These are phyloP conservation scores for Chrysosporium queenslandicum DNA, from an alignment of 2,329 filamentous ascomycete species.

Conservation along the genomic window DNA sequence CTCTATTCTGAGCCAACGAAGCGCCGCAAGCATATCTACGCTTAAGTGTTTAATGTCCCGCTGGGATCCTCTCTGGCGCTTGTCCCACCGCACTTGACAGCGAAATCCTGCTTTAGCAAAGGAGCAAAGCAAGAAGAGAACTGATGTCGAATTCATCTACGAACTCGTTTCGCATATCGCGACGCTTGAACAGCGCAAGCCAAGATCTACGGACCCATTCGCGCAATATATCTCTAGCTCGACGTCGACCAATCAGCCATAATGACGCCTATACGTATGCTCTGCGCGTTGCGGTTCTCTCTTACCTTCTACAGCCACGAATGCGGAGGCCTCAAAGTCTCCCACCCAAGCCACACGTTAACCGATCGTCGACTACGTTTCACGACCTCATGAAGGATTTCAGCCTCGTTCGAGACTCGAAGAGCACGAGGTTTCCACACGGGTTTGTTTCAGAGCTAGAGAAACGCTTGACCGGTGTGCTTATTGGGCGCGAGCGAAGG, in stretches of 20 bases:
- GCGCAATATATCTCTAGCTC: constrained; percentile 35
- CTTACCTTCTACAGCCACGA: constrained; percentile 86
- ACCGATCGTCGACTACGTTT: constrained; percentile 62
- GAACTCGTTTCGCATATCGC: constrained; percentile 37
- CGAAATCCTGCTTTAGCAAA: background rate
- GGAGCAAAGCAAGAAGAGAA: background rate
- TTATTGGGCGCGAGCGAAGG: constrained; percentile 71
- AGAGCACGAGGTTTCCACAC: constrained; percentile 61
- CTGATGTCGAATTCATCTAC: constrained; percentile 41
- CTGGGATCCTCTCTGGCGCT: too few species aligned
- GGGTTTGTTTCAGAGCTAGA: constrained; percentile 60
- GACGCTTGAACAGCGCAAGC: constrained; percentile 37
- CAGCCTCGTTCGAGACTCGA: constrained; percentile 54
- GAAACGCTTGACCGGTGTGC: constrained; percentile 69
- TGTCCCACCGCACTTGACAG: background rate
- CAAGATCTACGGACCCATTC: constrained; percentile 36
- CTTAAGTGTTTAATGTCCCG: too few species aligned
- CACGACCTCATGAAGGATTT: constrained; percentile 87
- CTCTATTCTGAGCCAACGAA: too few species aligned
- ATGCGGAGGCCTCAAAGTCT: constrained; percentile 76
- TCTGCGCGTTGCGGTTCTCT: constrained; percentile 78
- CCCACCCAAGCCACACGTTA: constrained; percentile 51
- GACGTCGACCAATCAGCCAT: constrained; percentile 37
- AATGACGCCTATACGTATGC: constrained; percentile 89
- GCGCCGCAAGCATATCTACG: background rate